Conservation (phyloP, 352 stramenopile genomes). For the Phytophthora megakarya region DNA sequence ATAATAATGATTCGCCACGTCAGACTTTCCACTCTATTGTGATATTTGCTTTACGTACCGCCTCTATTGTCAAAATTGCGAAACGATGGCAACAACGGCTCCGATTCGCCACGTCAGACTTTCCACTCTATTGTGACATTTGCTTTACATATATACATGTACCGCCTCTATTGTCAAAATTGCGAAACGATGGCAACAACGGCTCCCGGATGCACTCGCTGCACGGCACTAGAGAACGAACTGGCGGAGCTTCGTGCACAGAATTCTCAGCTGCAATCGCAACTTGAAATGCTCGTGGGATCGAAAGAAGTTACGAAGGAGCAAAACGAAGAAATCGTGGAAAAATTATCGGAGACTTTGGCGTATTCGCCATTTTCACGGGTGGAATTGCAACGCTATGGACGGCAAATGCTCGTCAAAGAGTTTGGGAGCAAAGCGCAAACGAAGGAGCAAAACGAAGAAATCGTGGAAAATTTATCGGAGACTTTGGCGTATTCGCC, state of each 20-base stretch:
- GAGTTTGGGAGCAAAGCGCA: slow-evolving; percentile 93
- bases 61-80: slow-evolving; percentile 22
- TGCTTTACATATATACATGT: too few species aligned
- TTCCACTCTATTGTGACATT: slow-evolving; percentile 21
- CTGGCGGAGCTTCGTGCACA: slow-evolving; percentile 33
- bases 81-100: not conserved
- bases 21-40: slow-evolving; percentile 17
- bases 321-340: not conserved
- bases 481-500: slow-evolving; percentile 39
- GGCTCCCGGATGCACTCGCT: slow-evolving; percentile 29
- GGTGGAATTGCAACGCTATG: slow-evolving; percentile 87
- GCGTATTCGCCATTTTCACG: slow-evolving; percentile 52
- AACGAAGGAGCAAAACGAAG: slow-evolving; percentile 14
- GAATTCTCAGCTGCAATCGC: slow-evolving; percentile 34
- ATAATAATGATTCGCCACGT: slow-evolving; percentile 27
- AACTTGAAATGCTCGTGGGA: slow-evolving; percentile 14
- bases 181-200: not conserved
- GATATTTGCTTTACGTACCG: slow-evolving; percentile 9
- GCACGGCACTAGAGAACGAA: slow-evolving; percentile 28
- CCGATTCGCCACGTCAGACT: slow-evolving; percentile 25
- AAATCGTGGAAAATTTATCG: not conserved
- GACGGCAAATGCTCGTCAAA: slow-evolving; percentile 93
- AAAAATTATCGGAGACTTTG: slow-evolving; percentile 18
- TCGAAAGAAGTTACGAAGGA: not conserved
- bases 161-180: slow-evolving; percentile 20